Conservation (phyloP, 208 protist genomes). For the Acanthamoeba polyphaga region DNA sequence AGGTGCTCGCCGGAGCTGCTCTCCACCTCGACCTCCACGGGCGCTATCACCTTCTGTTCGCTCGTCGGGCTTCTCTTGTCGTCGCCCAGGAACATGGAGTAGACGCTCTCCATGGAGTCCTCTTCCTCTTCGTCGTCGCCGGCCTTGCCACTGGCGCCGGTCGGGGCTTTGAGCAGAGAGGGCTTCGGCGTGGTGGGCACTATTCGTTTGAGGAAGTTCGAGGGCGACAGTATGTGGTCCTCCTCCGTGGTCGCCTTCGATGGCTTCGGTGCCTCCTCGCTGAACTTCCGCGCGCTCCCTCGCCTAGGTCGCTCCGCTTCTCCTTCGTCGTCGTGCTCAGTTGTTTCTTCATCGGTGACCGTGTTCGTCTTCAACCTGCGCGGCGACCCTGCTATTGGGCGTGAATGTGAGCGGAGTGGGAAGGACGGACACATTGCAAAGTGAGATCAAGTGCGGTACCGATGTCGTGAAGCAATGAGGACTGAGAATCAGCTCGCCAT, state of each 20-base stretch:
- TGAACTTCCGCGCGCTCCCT: not conserved
- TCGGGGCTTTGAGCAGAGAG: not conserved
- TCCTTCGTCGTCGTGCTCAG: not conserved
- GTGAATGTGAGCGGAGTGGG: not conserved
- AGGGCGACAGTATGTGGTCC: not conserved
- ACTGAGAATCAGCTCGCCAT: conserved; percentile 8
- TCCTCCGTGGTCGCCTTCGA: not conserved
- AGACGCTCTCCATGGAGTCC: conserved; percentile 8
- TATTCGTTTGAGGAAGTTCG: not conserved
- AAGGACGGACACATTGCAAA: not conserved
- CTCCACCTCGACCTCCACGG: not conserved
- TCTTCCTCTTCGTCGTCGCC: conserved; percentile 2
- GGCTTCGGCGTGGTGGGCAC: not conserved
- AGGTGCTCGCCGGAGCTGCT: not conserved
- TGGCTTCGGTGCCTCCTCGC: not conserved
- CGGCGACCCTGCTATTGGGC: not conserved
- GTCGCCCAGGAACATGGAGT: conserved; percentile 48
- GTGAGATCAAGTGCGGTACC: not conserved
- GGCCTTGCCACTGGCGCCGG: not conserved
- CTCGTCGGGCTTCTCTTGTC: not conserved
- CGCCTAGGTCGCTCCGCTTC: not conserved
- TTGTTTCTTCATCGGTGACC: conserved; percentile 17
- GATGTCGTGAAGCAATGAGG: not conserved
- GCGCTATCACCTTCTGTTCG: not conserved
- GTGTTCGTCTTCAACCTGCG: not conserved